Percentiles rank a stretch among this genome's conserved stretches.
phyloP scores from a whole-genome alignment of 108 stramenopile genomes.

The Skeletonema marinoi region DNA sequence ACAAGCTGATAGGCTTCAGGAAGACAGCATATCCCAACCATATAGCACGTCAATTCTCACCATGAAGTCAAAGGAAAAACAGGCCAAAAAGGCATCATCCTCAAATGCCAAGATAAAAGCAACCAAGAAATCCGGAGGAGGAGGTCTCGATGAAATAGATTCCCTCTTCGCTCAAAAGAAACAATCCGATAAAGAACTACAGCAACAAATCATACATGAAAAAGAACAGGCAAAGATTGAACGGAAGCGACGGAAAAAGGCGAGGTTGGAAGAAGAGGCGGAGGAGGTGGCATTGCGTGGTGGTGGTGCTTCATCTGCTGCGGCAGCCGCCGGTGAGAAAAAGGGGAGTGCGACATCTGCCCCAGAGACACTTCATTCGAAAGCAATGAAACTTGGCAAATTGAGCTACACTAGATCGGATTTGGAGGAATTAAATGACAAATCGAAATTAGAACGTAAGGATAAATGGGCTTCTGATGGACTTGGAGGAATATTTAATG shows the following conservation, averaged over 20 bases:
- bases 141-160: slow-evolving; percentile 73
- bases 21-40: background rate
- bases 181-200: slow-evolving; percentile 20
- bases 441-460: slow-evolving; percentile 14
- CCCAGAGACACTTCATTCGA: slow-evolving; percentile 7
- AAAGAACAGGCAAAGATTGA: slow-evolving; percentile 16
- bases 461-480: slow-evolving; percentile 84
- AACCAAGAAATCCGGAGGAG: background rate
- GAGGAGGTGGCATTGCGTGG: slow-evolving; percentile 16
- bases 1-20: too few species aligned
- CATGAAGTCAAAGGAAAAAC: background rate
- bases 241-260: slow-evolving; percentile 30
- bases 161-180: slow-evolving; percentile 71
- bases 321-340: background rate
- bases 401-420: slow-evolving; percentile 39
- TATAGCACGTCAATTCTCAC: background rate
- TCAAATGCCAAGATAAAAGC: slow-evolving; percentile 9
- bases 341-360: slow-evolving; percentile 13
- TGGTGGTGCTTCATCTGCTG: background rate
- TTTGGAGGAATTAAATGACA: slow-evolving; percentile 19
- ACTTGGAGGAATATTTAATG: slow-evolving; percentile 80
- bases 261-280: slow-evolving; percentile 44
- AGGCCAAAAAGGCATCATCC: background rate
- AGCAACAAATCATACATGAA: slow-evolving; percentile 18
- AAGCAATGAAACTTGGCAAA: slow-evolving; percentile 24